phyloP scores from a whole-genome alignment of 2,329 filamentous ascomycete species.

The Metarhizium brunneum region DNA sequence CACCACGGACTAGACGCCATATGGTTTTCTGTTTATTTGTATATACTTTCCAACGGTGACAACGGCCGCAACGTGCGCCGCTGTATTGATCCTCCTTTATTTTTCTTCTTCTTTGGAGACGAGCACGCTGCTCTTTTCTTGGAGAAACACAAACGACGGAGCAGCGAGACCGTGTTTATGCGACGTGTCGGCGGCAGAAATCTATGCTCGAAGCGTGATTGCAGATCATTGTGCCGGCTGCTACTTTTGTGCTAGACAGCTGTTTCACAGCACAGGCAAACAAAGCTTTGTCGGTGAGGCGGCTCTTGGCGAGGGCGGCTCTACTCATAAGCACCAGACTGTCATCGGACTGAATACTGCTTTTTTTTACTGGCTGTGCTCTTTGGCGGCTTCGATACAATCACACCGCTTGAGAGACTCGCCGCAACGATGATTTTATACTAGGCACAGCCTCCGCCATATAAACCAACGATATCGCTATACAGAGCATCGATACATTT shows the following conservation, averaged over 20 bases:
- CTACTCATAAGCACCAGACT: too few species aligned
- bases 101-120: background rate
- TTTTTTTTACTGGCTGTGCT: background rate
- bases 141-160: background rate
- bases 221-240: background rate
- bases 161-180: background rate
- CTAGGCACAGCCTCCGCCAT: background rate
- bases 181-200: background rate
- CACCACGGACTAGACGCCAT: background rate
- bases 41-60: background rate
- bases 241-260: background rate
- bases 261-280: background rate
- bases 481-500: background rate
- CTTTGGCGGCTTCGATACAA: background rate
- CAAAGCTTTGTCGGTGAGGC: background rate
- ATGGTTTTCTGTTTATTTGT: background rate
- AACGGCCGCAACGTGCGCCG: background rate
- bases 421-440: background rate
- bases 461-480: background rate
- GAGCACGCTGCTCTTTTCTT: too few species aligned
- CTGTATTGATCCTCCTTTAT: background rate
- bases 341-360: background rate
- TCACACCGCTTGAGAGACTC: background rate
- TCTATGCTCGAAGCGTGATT: background rate
- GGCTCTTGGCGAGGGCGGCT: background rate